phyloP scores from a whole-genome alignment of 2,329 filamentous ascomycete genomes.

The Fusarium dlaminii region DNA sequence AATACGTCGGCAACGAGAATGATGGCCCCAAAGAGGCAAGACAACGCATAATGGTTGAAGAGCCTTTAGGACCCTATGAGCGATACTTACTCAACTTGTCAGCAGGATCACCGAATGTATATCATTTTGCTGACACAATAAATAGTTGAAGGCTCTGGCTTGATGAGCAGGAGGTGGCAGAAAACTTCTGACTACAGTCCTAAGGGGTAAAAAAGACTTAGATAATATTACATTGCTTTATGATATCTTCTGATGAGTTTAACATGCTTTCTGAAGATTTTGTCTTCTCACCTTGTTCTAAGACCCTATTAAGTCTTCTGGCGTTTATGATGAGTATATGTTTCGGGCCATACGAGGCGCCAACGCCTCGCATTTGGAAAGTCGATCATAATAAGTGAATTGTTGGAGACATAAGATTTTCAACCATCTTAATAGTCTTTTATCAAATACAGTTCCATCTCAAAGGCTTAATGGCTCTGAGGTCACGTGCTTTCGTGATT shows the following conservation, averaged over 20 bases:
- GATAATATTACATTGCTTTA: background rate
- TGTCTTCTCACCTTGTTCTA: background rate
- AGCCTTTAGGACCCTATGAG: constrained; percentile 64
- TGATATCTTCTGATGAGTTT: background rate
- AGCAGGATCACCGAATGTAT: constrained; percentile 55
- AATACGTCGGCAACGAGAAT: constrained; percentile 57
- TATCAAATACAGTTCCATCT: background rate
- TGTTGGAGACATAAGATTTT: background rate
- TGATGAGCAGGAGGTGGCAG: background rate
- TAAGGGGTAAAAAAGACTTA: background rate
- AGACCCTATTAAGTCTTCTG: background rate
- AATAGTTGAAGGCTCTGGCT: background rate
- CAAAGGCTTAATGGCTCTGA: background rate
- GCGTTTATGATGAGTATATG: background rate
- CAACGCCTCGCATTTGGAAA: background rate
- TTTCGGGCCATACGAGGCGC: background rate
- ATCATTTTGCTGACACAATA: constrained; percentile 50
- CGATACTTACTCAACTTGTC: constrained; percentile 57
- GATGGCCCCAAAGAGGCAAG: constrained; percentile 52
- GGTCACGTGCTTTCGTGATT: constrained; percentile 35
- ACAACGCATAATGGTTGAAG: constrained; percentile 60
- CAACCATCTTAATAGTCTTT: background rate
- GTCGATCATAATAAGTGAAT: background rate
- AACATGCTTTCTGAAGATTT: background rate
- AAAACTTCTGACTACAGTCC: background rate